A percentile compares a stretch with the other conserved stretches of the same genome.
Conservation (phyloP, 2,329 filamentous ascomycete species). For the Aspergillus flavus region DNA sequence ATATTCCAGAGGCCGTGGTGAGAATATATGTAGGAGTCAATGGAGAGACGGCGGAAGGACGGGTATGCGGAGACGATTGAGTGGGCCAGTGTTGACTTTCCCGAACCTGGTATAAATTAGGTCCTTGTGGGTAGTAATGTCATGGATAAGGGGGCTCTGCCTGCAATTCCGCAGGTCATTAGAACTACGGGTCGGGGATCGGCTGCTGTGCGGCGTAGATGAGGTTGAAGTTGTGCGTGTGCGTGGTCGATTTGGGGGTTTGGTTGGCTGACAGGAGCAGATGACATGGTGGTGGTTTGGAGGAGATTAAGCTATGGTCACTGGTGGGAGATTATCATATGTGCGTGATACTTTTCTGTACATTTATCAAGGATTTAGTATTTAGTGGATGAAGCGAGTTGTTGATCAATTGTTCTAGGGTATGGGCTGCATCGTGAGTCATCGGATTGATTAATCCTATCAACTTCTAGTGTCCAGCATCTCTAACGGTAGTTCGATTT, state of each 20-base stretch:
- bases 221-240: neutral
- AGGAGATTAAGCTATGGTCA: neutral
- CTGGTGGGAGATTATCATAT: neutral
- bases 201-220: neutral
- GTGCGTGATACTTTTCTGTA: too few species aligned
- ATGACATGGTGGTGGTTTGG: neutral
- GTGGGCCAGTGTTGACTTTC: neutral
- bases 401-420: too few species aligned
- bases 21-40: neutral
- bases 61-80: neutral
- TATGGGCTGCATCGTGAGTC: too few species aligned
- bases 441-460: too few species aligned
- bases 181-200: neutral
- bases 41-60: neutral
- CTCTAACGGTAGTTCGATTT: too few species aligned
- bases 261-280: neutral
- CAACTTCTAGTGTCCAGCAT: too few species aligned
- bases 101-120: neutral
- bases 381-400: too few species aligned
- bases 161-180: neutral
- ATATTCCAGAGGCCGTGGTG: neutral
- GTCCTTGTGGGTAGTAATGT: neutral
- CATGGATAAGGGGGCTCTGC: neutral
- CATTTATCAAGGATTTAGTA: fast-evolving
- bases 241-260: neutral